Evolutionary conservation across 768 basidiomycete species (phyloP), one percentile per base, ranked within the genome.

Genomic region (Brasilioporus rufonigricans): DNA sequence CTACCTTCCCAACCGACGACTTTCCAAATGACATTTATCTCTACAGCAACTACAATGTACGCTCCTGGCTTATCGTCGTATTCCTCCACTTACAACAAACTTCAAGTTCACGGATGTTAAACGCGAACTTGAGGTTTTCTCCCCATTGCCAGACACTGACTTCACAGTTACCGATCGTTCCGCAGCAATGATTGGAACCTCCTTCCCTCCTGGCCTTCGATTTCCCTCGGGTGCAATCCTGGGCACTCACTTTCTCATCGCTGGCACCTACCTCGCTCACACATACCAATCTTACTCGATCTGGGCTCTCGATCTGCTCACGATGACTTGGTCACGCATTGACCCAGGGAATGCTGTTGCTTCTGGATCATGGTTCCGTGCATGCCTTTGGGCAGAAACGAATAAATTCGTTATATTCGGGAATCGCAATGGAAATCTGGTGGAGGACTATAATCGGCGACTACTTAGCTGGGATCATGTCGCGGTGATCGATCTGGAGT

Each of bases 191-290:
- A 77, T 78, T 18, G 91, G 90, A 19, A 75, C 82, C 13, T 81
- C 87, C 1, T 89, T 93, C 61, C 96, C 96, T 21, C 96, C 97
- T 0, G 96, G 96, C 13, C 83, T 98, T 41, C 88, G 96, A 10
- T 99, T 99, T 75, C 96, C 96, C 7, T 91, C 93, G 0, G 96
- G 95, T 19, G 92, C 93, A 31, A 86, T 98, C 57, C 76, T 97
- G 8, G 97, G 95, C 29, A 85, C 85, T 31, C 86, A 93, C 69
- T 82, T 99, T 67, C 89, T 99, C 70, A 87, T 98, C 49, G 93
- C 93, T 10, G 96, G 96, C 29, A 96, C 93, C 19, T 97, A 97
- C 67, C 87, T 99, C 54, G 93, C 95, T 1, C 91, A 94, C 65
- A 87, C 89, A 39, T 91, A 91, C 62, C 94, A 96, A 65, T 92